Base-by-base conservation (phyloP, 73 alveolate species). In the Paramecium bursaria region DNA sequence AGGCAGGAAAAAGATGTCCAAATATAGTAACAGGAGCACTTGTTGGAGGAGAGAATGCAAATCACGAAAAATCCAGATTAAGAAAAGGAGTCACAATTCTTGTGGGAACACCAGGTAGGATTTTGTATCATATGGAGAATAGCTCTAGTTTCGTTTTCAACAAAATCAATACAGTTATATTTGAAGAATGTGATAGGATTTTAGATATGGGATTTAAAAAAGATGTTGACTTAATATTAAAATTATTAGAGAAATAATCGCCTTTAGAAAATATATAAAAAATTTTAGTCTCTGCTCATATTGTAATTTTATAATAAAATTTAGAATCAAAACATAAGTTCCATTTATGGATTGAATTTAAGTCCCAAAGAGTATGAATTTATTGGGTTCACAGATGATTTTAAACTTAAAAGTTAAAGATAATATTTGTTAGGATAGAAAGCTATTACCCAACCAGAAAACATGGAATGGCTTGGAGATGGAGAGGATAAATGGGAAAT, bases 141-240 rank as follows among this genome's bases (percentile, higher is more conserved):
- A 94, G 97, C 2, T 75, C 61, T 49, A 74, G 94, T 42, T 76
- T 96, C 30, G 88, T 82, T 52, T 92, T 90, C 73, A 48, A 85
- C 25, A 85, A 91, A n/a, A 92, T 96, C 4, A 75, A 92, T 52
- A 85, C 86, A 48, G 48, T 94, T n/a, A 91, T 96, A 48, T 88
- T 94, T 57, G 99, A 96, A 90, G 99, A 96, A 75, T 95, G 98
- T 22, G 99, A 96, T 92, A 86, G 96, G 86, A 94, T 95, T 86
- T 86, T 96, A 35, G 98, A 92, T 85, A 91, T 94, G 96, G 99
- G 99, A 29, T 96, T 96, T 73, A 96, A 96, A 85, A 93, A 94
- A 75, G 99, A 96, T 76, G 46, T 79, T 33, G 89, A 79, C 51
- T 48, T 53, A 27, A 31, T 79, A 15, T 50, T 79, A 33, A 25